Base-by-base conservation (phyloP, 805 yeast species). In the Vanderwaltozyma yarrowii region DNA sequence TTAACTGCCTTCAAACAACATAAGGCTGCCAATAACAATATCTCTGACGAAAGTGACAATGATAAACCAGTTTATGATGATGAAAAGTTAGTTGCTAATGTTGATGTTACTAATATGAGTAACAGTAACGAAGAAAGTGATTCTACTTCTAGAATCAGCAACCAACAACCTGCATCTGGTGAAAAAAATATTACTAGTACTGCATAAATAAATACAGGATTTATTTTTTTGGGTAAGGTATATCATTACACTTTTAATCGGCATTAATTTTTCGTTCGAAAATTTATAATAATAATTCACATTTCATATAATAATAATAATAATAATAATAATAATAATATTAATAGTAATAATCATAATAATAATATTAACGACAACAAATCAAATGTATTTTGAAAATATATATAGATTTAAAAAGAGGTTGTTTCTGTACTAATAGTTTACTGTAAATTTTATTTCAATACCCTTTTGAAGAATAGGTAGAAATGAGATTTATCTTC, bases 101-200 rank as follows among this genome's bases (percentile, higher is more conserved):
- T 31, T 13, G 30, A 24, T 27, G 37, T 27, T 12, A 28, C 29
- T 4, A 37, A 26, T 25, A 32, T 20, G 14, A 37, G 39, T 7
- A 36, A 33, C 25, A 31, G 31, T 19, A 28, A 37, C 23, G 30
- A 28, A 16, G 41, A 37, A 26, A 32, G 35, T 19, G 34, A 26
- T 18, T 34, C 35, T 5, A 30, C 37, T 6, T 29, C 40, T 14
- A 27, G 30, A 14, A 17, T 14, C 13, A 15, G 30, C 14, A 14
- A 27, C 8, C n/a, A 24, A 24, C n/a, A 10, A 8, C n/a, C 11
- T 5, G n/a, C 10, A 14, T 16, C 26, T 19, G 32, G 18, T 12
- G 33, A 14, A 17, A 21, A 32, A 37, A 32, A 37, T 10, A 21
- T n/a, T 26, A 25, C 20, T 19, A 32, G 16, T 8, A 17, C 8